Evolutionary conservation across 305 asterid genomes (phyloP).

Genomic region (Striga hermonthica): DNA sequence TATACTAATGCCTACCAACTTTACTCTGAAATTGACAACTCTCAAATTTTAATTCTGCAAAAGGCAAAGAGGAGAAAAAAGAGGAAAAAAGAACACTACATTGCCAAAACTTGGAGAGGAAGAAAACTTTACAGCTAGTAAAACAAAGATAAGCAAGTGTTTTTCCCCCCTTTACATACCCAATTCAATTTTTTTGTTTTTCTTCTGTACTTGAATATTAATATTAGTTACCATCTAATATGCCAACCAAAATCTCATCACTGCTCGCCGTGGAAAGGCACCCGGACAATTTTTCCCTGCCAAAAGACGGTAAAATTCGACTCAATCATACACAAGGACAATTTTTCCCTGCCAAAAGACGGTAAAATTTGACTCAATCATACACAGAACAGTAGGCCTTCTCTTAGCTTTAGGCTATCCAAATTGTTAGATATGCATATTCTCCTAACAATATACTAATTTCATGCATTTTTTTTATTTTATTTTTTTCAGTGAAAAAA

Average conservation of each 20-base stretch:
- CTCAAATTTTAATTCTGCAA: not conserved
- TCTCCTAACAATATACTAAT: no score
- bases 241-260: conserved; percentile 29
- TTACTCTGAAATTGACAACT: conserved; percentile 31
- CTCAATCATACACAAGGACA: no score
- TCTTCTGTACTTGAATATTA: not conserved
- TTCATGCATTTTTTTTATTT: no score
- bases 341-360: no score
- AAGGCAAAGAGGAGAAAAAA: not conserved
- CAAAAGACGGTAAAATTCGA: no score
- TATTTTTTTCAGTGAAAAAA: no score
- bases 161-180: conserved; percentile 33
- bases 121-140: conserved; percentile 32
- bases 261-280: not conserved
- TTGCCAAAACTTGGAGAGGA: conserved; percentile 42
- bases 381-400: no score
- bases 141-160: conserved; percentile 35
- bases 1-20: conserved; percentile 30
- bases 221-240: conserved; percentile 27
- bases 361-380: no score
- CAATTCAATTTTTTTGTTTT: conserved; percentile 18
- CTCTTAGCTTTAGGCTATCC: no score
- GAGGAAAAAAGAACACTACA: conserved; percentile 2
- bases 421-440: no score
- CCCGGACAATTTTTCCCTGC: no score